These are phyloP conservation scores for Rubia yunnanensis DNA, from an alignment of 257 asterid genomes.

Conservation along the genomic window DNA sequence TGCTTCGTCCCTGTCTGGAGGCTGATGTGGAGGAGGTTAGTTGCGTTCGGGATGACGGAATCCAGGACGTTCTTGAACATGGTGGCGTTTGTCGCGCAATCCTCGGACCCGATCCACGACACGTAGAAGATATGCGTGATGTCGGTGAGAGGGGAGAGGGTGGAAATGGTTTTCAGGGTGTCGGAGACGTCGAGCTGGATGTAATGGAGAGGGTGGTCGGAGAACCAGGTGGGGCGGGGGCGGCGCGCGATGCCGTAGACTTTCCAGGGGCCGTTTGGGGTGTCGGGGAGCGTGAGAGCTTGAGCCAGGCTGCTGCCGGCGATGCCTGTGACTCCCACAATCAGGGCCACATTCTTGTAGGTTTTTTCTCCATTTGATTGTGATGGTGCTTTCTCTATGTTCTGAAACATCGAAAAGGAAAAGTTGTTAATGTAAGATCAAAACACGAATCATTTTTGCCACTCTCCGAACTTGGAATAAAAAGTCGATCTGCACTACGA, in stretches of 20 bases:
- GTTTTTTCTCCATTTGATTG: slow-evolving; percentile 6
- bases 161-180: slow-evolving; percentile 14
- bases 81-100: slow-evolving; percentile 19
- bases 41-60: slow-evolving; percentile 20
- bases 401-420: neutral
- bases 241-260: slow-evolving; percentile 35
- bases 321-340: slow-evolving; percentile 30
- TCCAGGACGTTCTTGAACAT: slow-evolving; percentile 24
- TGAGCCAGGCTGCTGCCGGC: slow-evolving; percentile 30
- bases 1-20: slow-evolving; percentile 32
- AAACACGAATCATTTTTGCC: no score
- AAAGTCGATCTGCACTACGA: no score
- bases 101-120: slow-evolving; percentile 24
- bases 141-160: slow-evolving; percentile 19
- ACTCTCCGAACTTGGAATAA: no score
- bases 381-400: neutral
- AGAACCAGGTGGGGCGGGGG: slow-evolving; percentile 21
- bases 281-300: slow-evolving; percentile 24
- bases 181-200: slow-evolving; percentile 27
- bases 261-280: slow-evolving; percentile 33
- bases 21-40: slow-evolving; percentile 21
- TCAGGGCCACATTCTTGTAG: slow-evolving; percentile 23
- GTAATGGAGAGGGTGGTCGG: slow-evolving; percentile 15
- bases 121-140: slow-evolving; percentile 28
- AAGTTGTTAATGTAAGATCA: neutral